These are phyloP conservation scores for Colletotrichum sp. DNA, from an alignment of 2,329 filamentous ascomycete species.

Conservation along the genomic window DNA sequence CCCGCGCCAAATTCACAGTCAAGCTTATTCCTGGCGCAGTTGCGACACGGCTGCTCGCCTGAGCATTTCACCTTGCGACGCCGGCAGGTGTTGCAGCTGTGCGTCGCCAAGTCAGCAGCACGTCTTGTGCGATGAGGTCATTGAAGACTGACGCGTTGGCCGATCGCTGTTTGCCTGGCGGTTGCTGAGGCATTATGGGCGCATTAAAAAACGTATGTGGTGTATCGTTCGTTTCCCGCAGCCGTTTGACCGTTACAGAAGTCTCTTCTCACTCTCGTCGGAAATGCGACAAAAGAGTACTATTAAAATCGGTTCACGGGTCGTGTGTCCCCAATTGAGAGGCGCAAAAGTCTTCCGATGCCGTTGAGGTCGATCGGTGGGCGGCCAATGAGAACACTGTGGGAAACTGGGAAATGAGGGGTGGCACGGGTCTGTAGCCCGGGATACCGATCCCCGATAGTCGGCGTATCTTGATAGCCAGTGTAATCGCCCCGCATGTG, in stretches of 20 bases:
- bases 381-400: background rate
- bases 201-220: background rate
- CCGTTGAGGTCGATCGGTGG: background rate
- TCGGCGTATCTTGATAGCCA: background rate
- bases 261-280: background rate
- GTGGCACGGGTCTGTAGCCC: background rate
- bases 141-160: slow-evolving; percentile 18
- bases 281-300: background rate
- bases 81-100: slow-evolving; percentile 27
- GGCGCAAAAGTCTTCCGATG: background rate
- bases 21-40: slow-evolving; percentile 35
- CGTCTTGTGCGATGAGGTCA: background rate
- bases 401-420: background rate
- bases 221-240: background rate
- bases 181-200: slow-evolving; percentile 9
- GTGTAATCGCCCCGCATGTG: background rate
- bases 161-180: slow-evolving; percentile 6
- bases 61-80: slow-evolving; percentile 40
- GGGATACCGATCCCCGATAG: background rate
- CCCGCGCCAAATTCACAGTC: slow-evolving; percentile 34
- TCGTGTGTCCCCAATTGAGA: background rate
- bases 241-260: background rate
- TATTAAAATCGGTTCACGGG: background rate
- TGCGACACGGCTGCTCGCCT: slow-evolving; percentile 34
- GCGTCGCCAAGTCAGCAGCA: background rate